Evolutionary conservation across 1,284 basidiomycete genomes (phyloP).

Genomic region (Cryptococcus jaspeensis): DNA sequence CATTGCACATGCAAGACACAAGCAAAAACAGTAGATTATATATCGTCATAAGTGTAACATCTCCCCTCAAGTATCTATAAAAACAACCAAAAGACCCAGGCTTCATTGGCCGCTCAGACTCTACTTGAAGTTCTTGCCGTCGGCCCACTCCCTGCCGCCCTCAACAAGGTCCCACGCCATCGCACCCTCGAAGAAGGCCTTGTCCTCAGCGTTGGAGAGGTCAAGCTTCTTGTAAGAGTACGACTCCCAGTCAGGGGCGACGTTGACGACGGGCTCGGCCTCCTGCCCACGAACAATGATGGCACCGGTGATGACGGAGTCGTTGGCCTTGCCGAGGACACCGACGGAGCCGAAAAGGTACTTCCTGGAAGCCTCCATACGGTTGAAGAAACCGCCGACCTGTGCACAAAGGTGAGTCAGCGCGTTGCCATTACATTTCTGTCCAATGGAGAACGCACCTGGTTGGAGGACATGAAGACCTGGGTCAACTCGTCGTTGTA

Average conservation of each 20-base stretch:
- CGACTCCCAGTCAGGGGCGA: conserved; percentile 85
- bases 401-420: conserved; percentile 57
- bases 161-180: conserved; percentile 87
- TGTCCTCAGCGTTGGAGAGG: conserved; percentile 63
- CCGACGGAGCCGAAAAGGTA: conserved; percentile 92
- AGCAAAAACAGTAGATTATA: too few relatives aligned
- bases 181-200: conserved; percentile 83
- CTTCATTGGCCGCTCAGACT: neutral
- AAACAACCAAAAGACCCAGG: neutral
- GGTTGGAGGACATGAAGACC: conserved; percentile 82
- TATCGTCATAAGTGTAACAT: too few relatives aligned
- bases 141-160: conserved; percentile 78
- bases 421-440: neutral
- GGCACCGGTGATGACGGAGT: conserved; percentile 73
- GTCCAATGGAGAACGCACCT: too few relatives aligned
- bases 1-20: neutral
- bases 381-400: conserved; percentile 92
- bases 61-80: conserved; percentile 1
- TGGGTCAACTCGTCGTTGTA: conserved; percentile 93
- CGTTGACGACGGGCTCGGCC: conserved; percentile 67
- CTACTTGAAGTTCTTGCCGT: conserved; percentile 55
- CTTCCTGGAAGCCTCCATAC: conserved; percentile 90
- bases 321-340: conserved; percentile 79
- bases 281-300: conserved; percentile 75
- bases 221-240: conserved; percentile 74